A percentile compares a stretch with the other conserved stretches of the same genome.
phyloP scores from a whole-genome alignment of 306 rosid species.

The Cucurbita ficifolia region DNA sequence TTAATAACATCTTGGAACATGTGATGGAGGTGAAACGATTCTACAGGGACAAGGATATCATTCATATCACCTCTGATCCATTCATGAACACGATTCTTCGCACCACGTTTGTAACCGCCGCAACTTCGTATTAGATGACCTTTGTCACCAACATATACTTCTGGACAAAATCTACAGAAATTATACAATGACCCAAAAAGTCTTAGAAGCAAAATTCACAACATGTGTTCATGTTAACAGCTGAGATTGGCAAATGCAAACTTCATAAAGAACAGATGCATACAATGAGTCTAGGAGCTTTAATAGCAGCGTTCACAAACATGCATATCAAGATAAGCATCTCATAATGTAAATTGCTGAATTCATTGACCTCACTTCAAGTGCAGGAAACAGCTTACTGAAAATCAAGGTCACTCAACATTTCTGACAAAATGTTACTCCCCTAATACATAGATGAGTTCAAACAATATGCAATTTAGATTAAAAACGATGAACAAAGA shows the following conservation, averaged over 20 bases:
- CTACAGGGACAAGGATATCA: conserved; percentile 65
- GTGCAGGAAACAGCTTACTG: background rate
- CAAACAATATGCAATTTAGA: background rate
- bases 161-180: conserved; percentile 59
- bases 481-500: background rate
- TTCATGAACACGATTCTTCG: conserved; percentile 59
- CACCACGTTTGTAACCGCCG: conserved; percentile 43
- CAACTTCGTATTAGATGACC: conserved; percentile 72
- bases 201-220: background rate
- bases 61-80: conserved; percentile 49
- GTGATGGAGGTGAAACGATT: conserved; percentile 51
- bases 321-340: background rate
- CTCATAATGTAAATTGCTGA: background rate
- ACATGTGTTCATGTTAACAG: background rate
- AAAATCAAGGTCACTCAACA: background rate
- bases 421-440: background rate
- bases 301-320: background rate
- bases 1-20: conserved; percentile 61
- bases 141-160: conserved; percentile 50
- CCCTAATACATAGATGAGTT: background rate
- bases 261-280: background rate
- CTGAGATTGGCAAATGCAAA: background rate
- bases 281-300: background rate
- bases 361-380: background rate
- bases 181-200: background rate